These are phyloP conservation scores for Bromus sterilis DNA, from an alignment of 176 grass and related monocot genomes.

Conservation along the genomic window DNA sequence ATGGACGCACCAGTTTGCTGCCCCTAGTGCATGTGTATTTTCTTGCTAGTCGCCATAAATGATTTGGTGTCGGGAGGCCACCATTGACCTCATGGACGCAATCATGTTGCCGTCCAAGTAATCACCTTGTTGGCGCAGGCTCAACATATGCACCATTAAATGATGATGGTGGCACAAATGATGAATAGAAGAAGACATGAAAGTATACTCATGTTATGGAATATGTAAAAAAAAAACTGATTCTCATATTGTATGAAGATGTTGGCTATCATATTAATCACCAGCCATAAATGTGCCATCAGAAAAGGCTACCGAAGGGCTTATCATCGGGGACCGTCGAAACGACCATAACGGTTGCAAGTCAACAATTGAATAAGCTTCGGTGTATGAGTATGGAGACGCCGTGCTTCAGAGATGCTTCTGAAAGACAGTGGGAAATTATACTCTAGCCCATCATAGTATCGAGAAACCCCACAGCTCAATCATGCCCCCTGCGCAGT, in stretches of 20 bases:
- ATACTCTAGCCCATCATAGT: neutral
- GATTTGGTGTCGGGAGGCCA: neutral
- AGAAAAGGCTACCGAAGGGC: too few species aligned
- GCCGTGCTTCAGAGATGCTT: neutral
- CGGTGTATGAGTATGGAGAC: neutral
- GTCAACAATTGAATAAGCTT: neutral
- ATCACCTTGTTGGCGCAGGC: neutral
- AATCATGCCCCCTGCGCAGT: neutral
- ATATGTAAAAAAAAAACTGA: too few species aligned
- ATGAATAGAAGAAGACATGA: neutral
- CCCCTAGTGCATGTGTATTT: too few species aligned
- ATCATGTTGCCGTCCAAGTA: neutral
- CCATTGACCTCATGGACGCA: neutral
- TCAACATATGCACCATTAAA: neutral
- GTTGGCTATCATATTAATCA: too few species aligned
- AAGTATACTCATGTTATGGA: neutral
- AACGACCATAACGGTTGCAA: neutral
- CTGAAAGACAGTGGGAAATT: neutral
- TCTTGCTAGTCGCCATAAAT: too few species aligned
- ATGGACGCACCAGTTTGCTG: too few species aligned
- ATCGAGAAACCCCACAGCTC: neutral
- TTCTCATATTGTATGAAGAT: too few species aligned
- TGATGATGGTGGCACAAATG: neutral
- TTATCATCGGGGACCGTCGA: neutral
- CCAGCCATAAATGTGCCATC: too few species aligned